Base-by-base conservation (phyloP, 352 stramenopile genomes). In the Aphanomyces astaci region DNA sequence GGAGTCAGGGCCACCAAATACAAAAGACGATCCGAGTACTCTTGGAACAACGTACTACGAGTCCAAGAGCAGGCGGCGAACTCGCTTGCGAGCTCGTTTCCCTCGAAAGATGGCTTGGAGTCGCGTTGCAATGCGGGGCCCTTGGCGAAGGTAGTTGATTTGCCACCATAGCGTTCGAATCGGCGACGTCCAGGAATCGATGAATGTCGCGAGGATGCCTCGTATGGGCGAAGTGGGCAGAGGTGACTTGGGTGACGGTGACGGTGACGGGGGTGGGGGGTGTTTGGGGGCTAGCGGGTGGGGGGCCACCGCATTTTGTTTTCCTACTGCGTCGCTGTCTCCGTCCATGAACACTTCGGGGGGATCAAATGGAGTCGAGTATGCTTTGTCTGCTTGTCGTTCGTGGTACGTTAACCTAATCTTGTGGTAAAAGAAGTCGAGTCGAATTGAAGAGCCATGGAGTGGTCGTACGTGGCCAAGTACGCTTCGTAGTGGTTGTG, bases 41-140 rank as follows among this genome's bases (percentile, higher is more conserved):
- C 15, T 46, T 7, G 7, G 30, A 49, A 48, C 40, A 52, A 66
- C 46, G 40, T 66, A 66, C 59, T 54, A 54, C 2, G 43, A 17
- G 7, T 25, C 39, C 46, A 66, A 52, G 9, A 43, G 49, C 24
- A 68, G 22, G 4, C n/a, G 28, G 5, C 69, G 74, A 3, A 86
- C 78, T 54, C 79, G 71, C 28, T 73, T 73, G 10, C 84, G 76
- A 10, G 80, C 78, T 15, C 72, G 80, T 28, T 89, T 92, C 1
- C 84, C 82, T 39, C 84, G 75, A 57, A 85, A 90, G 36, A 90
- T 84, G 0, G 76, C 64, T 49, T 92, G 82, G 30, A 92, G 84
- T 9, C 80, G 75, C 1, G 60, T 86, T 1, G 79, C 78, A 13
- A 90, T 81, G 5, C 88, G 71, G 2, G 69, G 53, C 7, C 75